phyloP scores from a whole-genome alignment of 78 protist genomes.

The Dictyostelium capitatum region DNA sequence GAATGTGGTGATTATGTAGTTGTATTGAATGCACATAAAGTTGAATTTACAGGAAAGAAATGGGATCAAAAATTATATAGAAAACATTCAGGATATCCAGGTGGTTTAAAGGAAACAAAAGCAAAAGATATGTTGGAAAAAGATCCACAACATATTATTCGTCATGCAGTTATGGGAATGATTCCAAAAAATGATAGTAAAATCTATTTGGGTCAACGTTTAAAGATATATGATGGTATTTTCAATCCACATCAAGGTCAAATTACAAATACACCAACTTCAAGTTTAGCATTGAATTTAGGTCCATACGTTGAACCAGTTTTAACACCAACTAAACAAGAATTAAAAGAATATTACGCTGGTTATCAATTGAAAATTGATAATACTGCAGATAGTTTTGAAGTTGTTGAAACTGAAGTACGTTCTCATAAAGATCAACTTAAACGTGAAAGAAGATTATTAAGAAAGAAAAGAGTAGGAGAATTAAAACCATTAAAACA shows the following conservation, averaged over 20 bases:
- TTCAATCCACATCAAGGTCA: slow-evolving; percentile 74
- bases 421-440: slow-evolving; percentile 48
- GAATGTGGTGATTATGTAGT: slow-evolving; percentile 85
- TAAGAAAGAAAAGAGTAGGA: slow-evolving; percentile 52
- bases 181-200: slow-evolving; percentile 78
- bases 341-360: slow-evolving; percentile 52
- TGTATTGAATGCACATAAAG: slow-evolving; percentile 81
- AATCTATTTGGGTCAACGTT: slow-evolving; percentile 36
- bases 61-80: slow-evolving; percentile 82
- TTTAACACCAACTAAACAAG: slow-evolving; percentile 13
- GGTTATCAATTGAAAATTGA: slow-evolving; percentile 55
- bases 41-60: slow-evolving; percentile 84
- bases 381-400: not conserved
- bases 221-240: slow-evolving; percentile 62
- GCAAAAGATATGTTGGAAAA: slow-evolving; percentile 35
- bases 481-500: slow-evolving; percentile 54
- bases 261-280: slow-evolving; percentile 40
- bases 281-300: slow-evolving; percentile 26
- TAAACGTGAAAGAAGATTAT: slow-evolving; percentile 65
- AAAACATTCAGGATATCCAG: slow-evolving; percentile 85
- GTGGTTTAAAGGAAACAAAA: slow-evolving; percentile 74
- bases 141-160: slow-evolving; percentile 77
- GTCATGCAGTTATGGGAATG: slow-evolving; percentile 88
- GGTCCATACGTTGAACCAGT: slow-evolving; percentile 33
- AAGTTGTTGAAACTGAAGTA: slow-evolving; percentile 45